phyloP scores from a whole-genome alignment of 164 flowering plant genomes.

The Euptelea pleiosperma region DNA sequence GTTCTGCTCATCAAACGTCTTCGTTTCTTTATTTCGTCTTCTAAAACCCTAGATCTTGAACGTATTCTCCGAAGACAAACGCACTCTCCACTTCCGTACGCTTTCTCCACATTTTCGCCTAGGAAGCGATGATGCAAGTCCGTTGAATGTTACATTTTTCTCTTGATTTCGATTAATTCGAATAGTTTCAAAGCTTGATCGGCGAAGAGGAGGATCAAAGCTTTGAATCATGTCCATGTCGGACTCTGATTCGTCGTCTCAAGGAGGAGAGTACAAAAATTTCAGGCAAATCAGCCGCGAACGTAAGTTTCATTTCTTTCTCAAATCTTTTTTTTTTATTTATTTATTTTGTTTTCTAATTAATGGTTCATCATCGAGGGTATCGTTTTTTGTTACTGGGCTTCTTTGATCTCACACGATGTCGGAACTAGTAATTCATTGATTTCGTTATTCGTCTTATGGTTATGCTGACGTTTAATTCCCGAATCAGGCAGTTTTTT shows the following conservation, averaged over 20 bases:
- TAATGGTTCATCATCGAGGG: background rate
- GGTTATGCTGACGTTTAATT: too few relatives aligned
- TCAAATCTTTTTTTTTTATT: background rate
- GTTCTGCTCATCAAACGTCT: background rate
- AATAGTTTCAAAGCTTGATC: too few relatives aligned
- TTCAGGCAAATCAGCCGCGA: constrained; percentile 85
- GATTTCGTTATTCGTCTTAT: background rate
- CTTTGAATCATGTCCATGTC: constrained; percentile 26
- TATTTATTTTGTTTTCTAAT: background rate
- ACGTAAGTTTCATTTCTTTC: constrained; percentile 36
- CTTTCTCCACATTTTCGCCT: background rate
- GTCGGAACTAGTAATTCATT: too few relatives aligned
- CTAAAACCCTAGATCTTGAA: too few relatives aligned
- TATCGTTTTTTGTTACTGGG: too few relatives aligned
- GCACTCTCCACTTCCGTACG: background rate
- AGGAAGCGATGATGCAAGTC: background rate
- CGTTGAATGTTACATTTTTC: background rate
- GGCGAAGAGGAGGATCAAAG: background rate
- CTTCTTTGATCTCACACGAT: too few relatives aligned
- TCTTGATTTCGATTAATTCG: too few relatives aligned
- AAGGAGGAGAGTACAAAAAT: constrained; percentile 64
- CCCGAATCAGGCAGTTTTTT: too few relatives aligned
- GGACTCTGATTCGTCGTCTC: constrained; percentile 44
- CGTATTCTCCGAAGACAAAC: background rate
- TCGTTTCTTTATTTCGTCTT: background rate